These are phyloP conservation scores for Crithidia bombi DNA, from an alignment of 208 protist species.

Conservation along the genomic window DNA sequence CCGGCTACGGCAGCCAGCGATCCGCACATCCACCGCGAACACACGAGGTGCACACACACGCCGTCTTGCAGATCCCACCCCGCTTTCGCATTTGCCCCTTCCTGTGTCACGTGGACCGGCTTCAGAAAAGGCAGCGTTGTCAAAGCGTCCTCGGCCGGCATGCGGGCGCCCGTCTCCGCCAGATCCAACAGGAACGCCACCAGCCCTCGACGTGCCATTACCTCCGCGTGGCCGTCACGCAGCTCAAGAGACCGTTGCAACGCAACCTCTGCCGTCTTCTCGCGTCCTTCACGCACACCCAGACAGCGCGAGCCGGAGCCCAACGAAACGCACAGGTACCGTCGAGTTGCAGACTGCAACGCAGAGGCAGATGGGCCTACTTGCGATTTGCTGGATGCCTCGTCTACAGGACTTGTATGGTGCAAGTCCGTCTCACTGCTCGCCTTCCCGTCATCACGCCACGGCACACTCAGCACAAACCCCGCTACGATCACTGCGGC, in stretches of 20 bases:
- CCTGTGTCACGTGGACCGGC: too few relatives aligned
- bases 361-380: neutral
- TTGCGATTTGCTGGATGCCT: neutral
- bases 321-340: slow-evolving; percentile 79
- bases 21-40: slow-evolving; percentile 77
- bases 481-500: slow-evolving; percentile 44
- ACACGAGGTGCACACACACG: slow-evolving; percentile 67
- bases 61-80: slow-evolving; percentile 40
- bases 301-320: slow-evolving; percentile 80
- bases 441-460: neutral
- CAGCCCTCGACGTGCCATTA: slow-evolving; percentile 81
- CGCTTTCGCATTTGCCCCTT: neutral
- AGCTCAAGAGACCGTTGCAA: slow-evolving; percentile 35
- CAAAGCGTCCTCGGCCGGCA: neutral
- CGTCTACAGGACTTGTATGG: neutral
- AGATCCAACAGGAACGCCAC: slow-evolving; percentile 70
- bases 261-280: neutral
- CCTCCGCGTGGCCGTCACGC: slow-evolving; percentile 87
- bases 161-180: slow-evolving; percentile 8
- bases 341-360: neutral
- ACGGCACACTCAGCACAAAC: slow-evolving; percentile 48
- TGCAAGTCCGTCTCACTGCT: neutral
- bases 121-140: slow-evolving; percentile 7
- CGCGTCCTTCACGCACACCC: slow-evolving; percentile 28
- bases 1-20: slow-evolving; percentile 51